Evolutionary conservation across 2,329 filamentous ascomycete genomes (phyloP).

Genomic region (Cordyceps fumosorosea): DNA sequence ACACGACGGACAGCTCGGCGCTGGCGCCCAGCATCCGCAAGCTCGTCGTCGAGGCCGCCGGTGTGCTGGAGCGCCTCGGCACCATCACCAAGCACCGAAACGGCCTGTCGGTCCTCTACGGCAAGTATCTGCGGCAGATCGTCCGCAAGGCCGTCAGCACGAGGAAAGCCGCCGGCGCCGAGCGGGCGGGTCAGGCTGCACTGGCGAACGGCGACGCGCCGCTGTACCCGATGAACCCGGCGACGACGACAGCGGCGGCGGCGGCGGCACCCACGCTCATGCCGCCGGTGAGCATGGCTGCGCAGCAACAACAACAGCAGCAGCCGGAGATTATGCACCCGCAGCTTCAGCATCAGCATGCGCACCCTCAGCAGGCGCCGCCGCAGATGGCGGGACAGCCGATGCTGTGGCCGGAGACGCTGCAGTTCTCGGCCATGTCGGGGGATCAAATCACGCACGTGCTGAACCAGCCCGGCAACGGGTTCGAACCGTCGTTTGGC

Average conservation of each 20-base stretch:
- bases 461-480: constrained; percentile 55
- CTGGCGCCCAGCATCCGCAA: constrained; percentile 57
- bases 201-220: not conserved
- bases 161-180: constrained; percentile 8
- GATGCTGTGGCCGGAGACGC: constrained; percentile 39
- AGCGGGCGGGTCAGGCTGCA: not conserved
- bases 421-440: constrained; percentile 64
- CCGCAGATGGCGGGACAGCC: constrained; percentile 22
- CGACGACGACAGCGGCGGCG: not conserved
- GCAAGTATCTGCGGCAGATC: constrained; percentile 39
- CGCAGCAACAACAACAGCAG: not conserved
- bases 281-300: not conserved
- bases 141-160: constrained; percentile 31
- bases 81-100: constrained; percentile 59
- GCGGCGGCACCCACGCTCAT: not conserved
- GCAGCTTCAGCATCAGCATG: constrained; percentile 7
- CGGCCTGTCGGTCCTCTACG: constrained; percentile 52
- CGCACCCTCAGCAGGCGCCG: constrained; percentile 9
- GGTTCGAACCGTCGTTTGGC: constrained; percentile 48
- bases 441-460: constrained; percentile 62
- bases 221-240: constrained; percentile 5
- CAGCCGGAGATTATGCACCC: constrained; percentile 5
- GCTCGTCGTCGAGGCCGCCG: constrained; percentile 61
- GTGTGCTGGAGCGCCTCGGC: constrained; percentile 63
- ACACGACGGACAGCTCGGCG: constrained; percentile 49